Percentiles rank a stretch among this genome's conserved stretches.
Conservation (phyloP, 441 rosid species). For the Macaranga tanarius region DNA sequence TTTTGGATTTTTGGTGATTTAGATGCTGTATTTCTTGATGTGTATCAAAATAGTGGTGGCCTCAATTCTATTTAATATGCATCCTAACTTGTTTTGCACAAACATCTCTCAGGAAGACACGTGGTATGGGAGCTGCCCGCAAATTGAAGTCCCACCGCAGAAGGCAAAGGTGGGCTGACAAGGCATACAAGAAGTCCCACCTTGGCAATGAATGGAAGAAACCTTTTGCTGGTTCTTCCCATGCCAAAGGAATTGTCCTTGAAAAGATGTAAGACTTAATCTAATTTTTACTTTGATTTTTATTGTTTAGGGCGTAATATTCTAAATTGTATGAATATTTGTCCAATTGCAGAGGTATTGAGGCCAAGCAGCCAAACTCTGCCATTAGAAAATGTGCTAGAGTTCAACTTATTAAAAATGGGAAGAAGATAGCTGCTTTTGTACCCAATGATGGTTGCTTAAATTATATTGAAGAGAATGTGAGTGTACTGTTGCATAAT, state of each 20-base stretch:
- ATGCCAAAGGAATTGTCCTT: slow-evolving; percentile 72
- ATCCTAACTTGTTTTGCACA: neutral
- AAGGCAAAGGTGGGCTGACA: slow-evolving; percentile 71
- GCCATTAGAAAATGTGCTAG: slow-evolving; percentile 75
- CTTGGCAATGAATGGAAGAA: slow-evolving; percentile 75
- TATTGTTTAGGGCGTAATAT: neutral
- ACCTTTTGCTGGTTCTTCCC: slow-evolving; percentile 71
- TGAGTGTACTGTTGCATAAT: slow-evolving; percentile 24
- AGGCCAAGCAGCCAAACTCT: slow-evolving; percentile 81
- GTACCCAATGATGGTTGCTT: slow-evolving; percentile 80
- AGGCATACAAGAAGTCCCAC: slow-evolving; percentile 62
- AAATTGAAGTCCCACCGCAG: slow-evolving; percentile 60
- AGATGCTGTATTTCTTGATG: no score
- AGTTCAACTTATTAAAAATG: slow-evolving; percentile 71
- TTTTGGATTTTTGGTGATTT: no score
- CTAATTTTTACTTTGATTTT: neutral
- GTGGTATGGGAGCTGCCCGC: slow-evolving; percentile 75
- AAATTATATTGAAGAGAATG: slow-evolving; percentile 71
- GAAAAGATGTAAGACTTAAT: slow-evolving; percentile 54
- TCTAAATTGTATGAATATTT: neutral
- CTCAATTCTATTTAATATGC: neutral
- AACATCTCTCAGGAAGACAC: slow-evolving; percentile 49
- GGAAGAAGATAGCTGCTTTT: slow-evolving; percentile 78
- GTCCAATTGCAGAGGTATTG: slow-evolving; percentile 53
- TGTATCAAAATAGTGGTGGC: neutral